Evolutionary conservation across 208 protist genomes (phyloP).

Genomic region (Trichomonas tenax): DNA sequence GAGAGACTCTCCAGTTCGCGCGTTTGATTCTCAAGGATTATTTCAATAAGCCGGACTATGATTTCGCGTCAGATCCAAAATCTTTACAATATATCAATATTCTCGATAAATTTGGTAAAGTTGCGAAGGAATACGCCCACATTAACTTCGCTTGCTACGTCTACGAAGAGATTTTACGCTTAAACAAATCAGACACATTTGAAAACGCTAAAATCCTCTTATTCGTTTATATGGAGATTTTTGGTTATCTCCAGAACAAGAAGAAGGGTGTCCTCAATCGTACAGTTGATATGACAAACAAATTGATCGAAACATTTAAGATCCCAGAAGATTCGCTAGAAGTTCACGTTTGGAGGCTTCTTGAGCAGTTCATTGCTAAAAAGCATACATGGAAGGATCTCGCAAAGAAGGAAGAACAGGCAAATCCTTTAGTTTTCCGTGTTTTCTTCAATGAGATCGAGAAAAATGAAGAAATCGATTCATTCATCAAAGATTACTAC

Average conservation of each 20-base stretch:
- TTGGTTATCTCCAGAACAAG: background rate
- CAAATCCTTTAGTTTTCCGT: background rate
- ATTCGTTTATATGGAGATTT: background rate
- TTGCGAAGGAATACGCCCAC: background rate
- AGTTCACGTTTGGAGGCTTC: background rate
- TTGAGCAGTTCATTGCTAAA: background rate
- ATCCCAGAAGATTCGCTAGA: background rate
- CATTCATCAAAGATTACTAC: background rate
- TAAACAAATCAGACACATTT: background rate
- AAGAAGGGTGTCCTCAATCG: background rate
- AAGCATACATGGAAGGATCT: background rate
- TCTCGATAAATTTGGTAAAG: background rate
- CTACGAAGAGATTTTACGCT: background rate
- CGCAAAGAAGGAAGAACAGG: background rate
- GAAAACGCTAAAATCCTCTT: background rate
- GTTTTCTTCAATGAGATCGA: background rate
- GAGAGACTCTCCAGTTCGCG: background rate
- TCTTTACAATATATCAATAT: background rate
- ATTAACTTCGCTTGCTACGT: background rate
- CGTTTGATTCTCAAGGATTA: background rate
- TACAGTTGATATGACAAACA: background rate
- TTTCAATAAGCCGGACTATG: background rate
- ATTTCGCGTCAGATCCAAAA: background rate
- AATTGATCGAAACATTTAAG: background rate
- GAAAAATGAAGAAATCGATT: background rate